Evolutionary conservation across 345 rosid genomes (phyloP), one percentile per base, ranked within the genome.

Genomic region (Eucalyptus cloeziana): DNA sequence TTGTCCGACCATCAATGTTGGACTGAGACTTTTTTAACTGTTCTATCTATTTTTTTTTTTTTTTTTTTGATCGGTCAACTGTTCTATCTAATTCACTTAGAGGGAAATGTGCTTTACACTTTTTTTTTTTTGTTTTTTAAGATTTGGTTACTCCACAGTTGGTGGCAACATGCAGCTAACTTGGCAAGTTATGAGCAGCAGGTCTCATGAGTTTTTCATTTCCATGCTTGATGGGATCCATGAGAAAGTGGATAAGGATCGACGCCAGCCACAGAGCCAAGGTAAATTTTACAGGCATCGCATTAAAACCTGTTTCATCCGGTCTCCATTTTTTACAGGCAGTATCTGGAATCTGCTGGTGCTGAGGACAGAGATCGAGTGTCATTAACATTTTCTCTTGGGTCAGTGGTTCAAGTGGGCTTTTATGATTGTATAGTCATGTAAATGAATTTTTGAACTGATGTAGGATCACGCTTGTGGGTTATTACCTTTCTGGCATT

Each of bases 191-290:
- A 95, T 88, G 97, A 97, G 87, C 96, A 97, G 95, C 99, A 96
- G 90, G 99, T 96, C 99, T 33, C 99, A 96, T 83, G 99, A 97
- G 92, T 97, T 97, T 92, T 96, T 96, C 92, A 97, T 97, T 86
- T 97, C 99, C 40, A 90, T 96, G 89, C 93, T 97, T 85, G 96
- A 96, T 90, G 94, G 95, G 88, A 96, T 97, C 90, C 99, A 97
- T 92, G 98, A 96, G 93, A 96, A 94, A 87, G 96, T 91, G 90
- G 95, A 94, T 51, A 95, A 94, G 92, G 88, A 94, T 44, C 91
- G 86, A 83, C 90, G 87, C 90, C 86, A 19, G 13, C 67, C 3
- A 7, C 87, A 86, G 87, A 86, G 87, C 62, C 37, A 50, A 52
- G 87, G 67, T 86, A 86, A 86, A 50, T 52, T 37, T 51, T 52